phyloP scores from a whole-genome alignment of 179 eudicot genomes.

The Vitellaria paradoxa region DNA sequence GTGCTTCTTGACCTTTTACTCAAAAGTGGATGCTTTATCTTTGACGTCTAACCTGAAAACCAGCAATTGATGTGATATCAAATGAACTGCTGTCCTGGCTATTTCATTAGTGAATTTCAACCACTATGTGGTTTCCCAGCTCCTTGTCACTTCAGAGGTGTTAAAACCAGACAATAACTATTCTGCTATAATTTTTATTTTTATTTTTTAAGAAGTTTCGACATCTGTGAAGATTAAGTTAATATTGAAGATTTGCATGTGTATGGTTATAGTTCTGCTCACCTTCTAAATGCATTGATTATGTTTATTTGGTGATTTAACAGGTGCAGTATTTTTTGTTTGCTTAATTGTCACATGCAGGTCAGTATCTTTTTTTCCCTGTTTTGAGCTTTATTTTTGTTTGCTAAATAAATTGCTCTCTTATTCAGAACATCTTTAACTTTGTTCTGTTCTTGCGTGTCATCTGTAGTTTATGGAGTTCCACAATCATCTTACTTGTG shows the following conservation, averaged over 20 bases:
- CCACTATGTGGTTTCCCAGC: neutral
- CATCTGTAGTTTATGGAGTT: constrained; percentile 82
- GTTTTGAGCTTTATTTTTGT: neutral
- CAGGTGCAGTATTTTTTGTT: constrained; percentile 95
- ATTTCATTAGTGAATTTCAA: neutral
- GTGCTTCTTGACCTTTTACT: too few relatives aligned
- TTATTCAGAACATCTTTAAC: neutral
- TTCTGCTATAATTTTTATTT: too few relatives aligned
- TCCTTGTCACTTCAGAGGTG: neutral
- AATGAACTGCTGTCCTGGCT: neutral
- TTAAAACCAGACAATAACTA: neutral
- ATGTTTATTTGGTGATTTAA: constrained; percentile 15
- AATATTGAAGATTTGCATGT: constrained; percentile 2
- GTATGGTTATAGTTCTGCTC: constrained; percentile 1
- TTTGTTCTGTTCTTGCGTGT: constrained; percentile 10
- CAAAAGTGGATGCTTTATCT: too few relatives aligned
- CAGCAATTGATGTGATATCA: too few relatives aligned
- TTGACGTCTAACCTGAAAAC: too few relatives aligned
- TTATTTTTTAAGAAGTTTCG: too few relatives aligned
- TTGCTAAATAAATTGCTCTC: neutral
- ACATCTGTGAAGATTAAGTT: too few relatives aligned
- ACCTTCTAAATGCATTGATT: constrained; percentile 9
- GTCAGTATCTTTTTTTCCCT: constrained; percentile 37
- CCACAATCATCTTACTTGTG: constrained; percentile 78
- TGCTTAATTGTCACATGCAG: constrained; percentile 90